A percentile compares a stretch with the other conserved stretches of the same genome.
phyloP scores from a whole-genome alignment of 2,329 filamentous ascomycete genomes.

The Trichoderma simmonsii region DNA sequence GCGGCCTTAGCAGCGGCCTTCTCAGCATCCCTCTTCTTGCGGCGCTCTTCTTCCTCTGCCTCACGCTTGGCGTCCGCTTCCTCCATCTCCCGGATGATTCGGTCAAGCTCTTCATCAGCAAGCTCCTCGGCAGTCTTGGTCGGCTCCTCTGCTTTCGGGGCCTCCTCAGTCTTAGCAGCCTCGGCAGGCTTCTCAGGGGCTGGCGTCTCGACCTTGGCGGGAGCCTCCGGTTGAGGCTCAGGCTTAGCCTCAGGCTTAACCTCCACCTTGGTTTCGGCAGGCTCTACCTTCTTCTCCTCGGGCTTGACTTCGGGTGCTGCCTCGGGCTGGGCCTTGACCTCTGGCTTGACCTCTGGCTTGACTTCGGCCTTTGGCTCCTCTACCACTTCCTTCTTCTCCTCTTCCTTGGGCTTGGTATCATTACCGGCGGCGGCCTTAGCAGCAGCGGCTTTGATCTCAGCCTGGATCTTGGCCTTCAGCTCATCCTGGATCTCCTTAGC shows the following conservation, averaged over 20 bases:
- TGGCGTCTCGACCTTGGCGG: slow-evolving; percentile 1
- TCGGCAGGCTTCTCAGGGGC: slow-evolving; percentile 22
- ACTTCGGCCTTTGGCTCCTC: slow-evolving; percentile 30
- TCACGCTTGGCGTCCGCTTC: slow-evolving; percentile 51
- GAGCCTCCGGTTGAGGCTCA: neutral
- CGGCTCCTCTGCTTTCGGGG: slow-evolving; percentile 30
- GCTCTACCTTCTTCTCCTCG: neutral
- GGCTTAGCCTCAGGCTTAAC: slow-evolving; percentile 13
- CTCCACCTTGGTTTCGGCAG: neutral
- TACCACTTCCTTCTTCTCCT: slow-evolving; percentile 23
- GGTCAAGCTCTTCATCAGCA: slow-evolving; percentile 56
- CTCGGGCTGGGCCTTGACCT: neutral
- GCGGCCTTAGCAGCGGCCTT: slow-evolving; percentile 48
- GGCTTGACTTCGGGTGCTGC: neutral
- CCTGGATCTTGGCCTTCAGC: slow-evolving; percentile 69
- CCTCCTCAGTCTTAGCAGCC: slow-evolving; percentile 29
- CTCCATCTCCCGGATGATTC: slow-evolving; percentile 61
- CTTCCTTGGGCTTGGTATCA: slow-evolving; percentile 30
- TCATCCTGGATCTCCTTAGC: slow-evolving; percentile 80
- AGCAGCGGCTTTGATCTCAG: neutral
- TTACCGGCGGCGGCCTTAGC: slow-evolving; percentile 52
- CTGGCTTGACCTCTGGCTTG: slow-evolving; percentile 17
- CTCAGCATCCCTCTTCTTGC: slow-evolving; percentile 47
- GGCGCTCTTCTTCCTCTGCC: slow-evolving; percentile 44
- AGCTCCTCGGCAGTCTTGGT: slow-evolving; percentile 29